phyloP scores from a whole-genome alignment of 495 filamentous ascomycete species.

The Trichoderma virens region DNA sequence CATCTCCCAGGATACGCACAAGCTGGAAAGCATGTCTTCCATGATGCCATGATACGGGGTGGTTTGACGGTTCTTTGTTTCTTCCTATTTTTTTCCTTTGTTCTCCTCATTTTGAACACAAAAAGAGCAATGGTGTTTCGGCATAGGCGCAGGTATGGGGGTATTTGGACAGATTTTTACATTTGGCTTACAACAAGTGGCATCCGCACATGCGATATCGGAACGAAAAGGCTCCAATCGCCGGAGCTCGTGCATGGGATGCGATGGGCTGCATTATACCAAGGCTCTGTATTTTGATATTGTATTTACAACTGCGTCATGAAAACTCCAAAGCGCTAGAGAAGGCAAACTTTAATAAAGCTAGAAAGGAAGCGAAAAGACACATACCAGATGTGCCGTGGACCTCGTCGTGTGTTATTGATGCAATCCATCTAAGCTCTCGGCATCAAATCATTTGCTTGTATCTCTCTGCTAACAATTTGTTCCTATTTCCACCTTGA shows the following conservation, averaged over 20 bases:
- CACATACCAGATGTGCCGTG: background rate
- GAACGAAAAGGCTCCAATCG: no score
- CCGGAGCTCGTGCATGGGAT: no score
- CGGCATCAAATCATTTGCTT: no score
- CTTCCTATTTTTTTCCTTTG: background rate
- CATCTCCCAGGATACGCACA: background rate
- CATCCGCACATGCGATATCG: no score
- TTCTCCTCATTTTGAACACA: background rate
- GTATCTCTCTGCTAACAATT: background rate
- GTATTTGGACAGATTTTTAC: background rate
- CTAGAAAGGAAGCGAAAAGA: background rate
- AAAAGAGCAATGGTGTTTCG: slow-evolving; percentile 6
- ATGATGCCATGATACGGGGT: background rate
- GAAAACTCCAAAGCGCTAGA: no score
- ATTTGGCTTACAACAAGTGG: no score
- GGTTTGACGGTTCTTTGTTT: no score
- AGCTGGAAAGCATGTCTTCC: background rate
- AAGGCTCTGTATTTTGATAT: no score
- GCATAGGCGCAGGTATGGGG: background rate
- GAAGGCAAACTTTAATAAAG: background rate
- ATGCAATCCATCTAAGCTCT: background rate
- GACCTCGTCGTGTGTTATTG: background rate
- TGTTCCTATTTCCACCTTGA: background rate
- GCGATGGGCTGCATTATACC: no score
- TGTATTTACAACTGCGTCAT: no score